Percentiles rank a stretch among this genome's conserved stretches.
These are phyloP conservation scores for Saccharomycopsis fermentans DNA, from an alignment of 805 yeast genomes.

Conservation along the genomic window DNA sequence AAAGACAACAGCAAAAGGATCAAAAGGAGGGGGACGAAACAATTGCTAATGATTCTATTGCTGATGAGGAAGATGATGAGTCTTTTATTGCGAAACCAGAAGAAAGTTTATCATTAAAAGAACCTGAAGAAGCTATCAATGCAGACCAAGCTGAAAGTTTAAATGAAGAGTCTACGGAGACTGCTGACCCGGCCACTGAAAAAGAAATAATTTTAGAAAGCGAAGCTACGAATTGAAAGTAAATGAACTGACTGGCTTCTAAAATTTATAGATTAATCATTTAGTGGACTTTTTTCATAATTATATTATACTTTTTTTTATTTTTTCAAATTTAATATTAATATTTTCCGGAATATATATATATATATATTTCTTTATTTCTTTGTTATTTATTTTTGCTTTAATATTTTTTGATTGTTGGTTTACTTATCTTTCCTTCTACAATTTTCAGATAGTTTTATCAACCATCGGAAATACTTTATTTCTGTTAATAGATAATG, in stretches of 20 bases:
- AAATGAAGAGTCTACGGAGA: background rate
- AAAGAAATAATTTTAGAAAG: no score
- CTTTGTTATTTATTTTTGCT: background rate
- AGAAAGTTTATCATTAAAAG: background rate
- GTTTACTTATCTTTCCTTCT: background rate
- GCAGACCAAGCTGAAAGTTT: background rate
- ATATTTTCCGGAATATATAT: background rate
- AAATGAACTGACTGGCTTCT: no score
- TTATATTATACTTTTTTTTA: background rate
- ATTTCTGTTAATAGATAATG: background rate
- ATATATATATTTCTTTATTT: background rate
- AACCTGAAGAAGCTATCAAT: background rate
- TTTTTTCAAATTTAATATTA: background rate
- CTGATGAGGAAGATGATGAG: background rate
- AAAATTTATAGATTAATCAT: no score
- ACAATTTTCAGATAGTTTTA: background rate
- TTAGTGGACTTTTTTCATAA: no score
- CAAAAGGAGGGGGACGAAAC: background rate
- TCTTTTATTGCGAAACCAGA: background rate
- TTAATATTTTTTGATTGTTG: background rate
- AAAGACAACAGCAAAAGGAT: slow-evolving; percentile 18
- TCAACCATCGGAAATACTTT: background rate
- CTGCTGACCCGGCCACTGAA: background rate
- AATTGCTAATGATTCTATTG: background rate
- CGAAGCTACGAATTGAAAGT: no score